phyloP scores from a whole-genome alignment of 495 filamentous ascomycete genomes.

The Pyronema omphalodes region DNA sequence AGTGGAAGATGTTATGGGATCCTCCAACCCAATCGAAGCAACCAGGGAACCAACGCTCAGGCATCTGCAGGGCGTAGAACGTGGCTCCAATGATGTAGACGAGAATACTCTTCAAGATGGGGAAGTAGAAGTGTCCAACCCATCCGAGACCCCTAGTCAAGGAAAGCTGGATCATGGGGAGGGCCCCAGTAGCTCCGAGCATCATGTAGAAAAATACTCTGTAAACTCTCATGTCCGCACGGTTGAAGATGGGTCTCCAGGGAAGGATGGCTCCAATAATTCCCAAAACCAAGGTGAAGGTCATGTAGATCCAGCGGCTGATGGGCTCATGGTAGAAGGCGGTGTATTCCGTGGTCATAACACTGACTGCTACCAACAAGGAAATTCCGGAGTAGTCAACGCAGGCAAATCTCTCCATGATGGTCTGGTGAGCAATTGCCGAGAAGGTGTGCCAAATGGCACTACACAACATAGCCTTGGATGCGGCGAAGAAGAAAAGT shows the following conservation, averaged over 20 bases:
- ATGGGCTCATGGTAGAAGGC: conserved; percentile 94
- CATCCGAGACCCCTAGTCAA: conserved; percentile 54
- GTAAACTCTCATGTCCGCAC: conserved; percentile 72
- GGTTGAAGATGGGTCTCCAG: conserved; percentile 94
- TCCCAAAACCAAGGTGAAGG: conserved; percentile 60
- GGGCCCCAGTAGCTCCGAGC: conserved; percentile 74
- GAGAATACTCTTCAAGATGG: conserved; percentile 49
- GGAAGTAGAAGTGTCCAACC: conserved; percentile 74
- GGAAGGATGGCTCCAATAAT: conserved; percentile 79
- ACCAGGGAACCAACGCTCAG: conserved; percentile 82
- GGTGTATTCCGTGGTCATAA: conserved; percentile 96
- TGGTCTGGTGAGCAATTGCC: conserved; percentile 68
- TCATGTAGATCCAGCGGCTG: conserved; percentile 74
- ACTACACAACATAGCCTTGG: conserved; percentile 88
- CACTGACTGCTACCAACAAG: conserved; percentile 83
- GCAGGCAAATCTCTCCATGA: conserved; percentile 91
- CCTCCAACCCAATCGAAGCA: conserved; percentile 87
- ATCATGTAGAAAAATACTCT: conserved; percentile 84
- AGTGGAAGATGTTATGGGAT: conserved; percentile 94
- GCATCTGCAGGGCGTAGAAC: conserved; percentile 85
- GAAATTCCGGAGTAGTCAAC: conserved; percentile 98
- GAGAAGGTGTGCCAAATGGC: conserved; percentile 98
- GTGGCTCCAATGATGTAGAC: conserved; percentile 75
- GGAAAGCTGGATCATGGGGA: conserved; percentile 69
- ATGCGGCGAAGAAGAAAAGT: conserved; percentile 91